phyloP scores from a whole-genome alignment of 2,329 filamentous ascomycete species.

The Pseudogymnoascus sp. region DNA sequence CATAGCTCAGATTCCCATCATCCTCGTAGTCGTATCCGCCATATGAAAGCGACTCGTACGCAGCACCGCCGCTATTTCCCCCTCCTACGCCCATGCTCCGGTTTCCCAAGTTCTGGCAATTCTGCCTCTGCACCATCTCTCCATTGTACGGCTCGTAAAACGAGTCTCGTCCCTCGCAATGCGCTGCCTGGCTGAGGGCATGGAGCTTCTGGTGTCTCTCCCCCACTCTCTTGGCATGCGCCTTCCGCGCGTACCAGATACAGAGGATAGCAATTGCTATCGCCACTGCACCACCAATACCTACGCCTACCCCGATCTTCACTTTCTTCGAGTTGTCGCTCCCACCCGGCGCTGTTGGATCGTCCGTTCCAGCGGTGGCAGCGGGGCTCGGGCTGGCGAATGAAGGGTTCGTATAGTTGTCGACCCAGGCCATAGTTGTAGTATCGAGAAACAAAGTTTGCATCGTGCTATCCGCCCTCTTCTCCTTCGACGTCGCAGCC shows the following conservation, averaged over 20 bases:
- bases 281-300: slow-evolving; percentile 48
- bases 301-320: slow-evolving; percentile 58
- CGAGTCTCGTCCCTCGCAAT: slow-evolving; percentile 27
- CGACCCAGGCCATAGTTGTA: slow-evolving; percentile 51
- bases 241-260: slow-evolving; percentile 44
- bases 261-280: slow-evolving; percentile 26
- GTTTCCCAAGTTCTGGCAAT: slow-evolving; percentile 13
- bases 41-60: slow-evolving; percentile 30
- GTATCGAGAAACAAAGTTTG: slow-evolving; percentile 50
- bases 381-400: slow-evolving; percentile 18
- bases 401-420: slow-evolving; percentile 45
- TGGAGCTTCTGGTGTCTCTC: slow-evolving; percentile 47
- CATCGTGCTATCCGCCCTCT: slow-evolving; percentile 30
- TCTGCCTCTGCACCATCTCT: slow-evolving; percentile 16
- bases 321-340: slow-evolving; percentile 37
- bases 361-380: slow-evolving; percentile 21
- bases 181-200: slow-evolving; percentile 42
- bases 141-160: not conserved
- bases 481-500: slow-evolving; percentile 21
- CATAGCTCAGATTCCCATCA: slow-evolving; percentile 32
- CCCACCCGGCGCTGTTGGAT: slow-evolving; percentile 18
- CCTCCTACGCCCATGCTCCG: slow-evolving; percentile 12
- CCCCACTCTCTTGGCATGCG: slow-evolving; percentile 31
- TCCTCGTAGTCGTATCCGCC: slow-evolving; percentile 21
- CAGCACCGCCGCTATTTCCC: slow-evolving; percentile 18